Evolutionary conservation across 1,284 basidiomycete species (phyloP), one percentile per base, ranked within the genome.

Genomic region (Leccinum idahoense): DNA sequence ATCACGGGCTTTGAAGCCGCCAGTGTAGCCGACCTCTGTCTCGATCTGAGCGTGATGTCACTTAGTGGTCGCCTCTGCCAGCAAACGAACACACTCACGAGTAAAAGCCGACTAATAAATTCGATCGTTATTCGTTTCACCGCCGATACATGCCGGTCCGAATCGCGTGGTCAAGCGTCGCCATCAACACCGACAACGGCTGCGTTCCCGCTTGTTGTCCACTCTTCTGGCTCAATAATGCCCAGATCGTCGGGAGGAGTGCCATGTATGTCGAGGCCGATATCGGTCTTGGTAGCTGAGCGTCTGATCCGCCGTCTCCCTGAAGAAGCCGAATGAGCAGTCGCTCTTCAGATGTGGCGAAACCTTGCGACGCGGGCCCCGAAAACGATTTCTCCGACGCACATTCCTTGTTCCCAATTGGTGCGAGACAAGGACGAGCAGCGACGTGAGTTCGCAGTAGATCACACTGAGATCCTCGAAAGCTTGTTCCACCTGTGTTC

Each of bases 171-270:
- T 86, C 82, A 51, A 89, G 70, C 2, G 79, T 75, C 15, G 83
- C 85, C 55, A 72, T 72, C 53, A 88, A 75, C 62, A 84, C 78
- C 60, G 78, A 77, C 1, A 64, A 61, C 4, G 56, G 5, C n/a
- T 56, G 63, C 39, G 46, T 57, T 72, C 63, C 74, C 67, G 41
- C 66, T 66, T 15, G 63, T 67, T n/a, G 58, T 71, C 66, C 61
- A 67, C 56, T 57, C 66, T 60, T 39, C 77, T 81, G 70, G 58
- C 84, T 87, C 59, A 95, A 72, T 56, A 97, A 78, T 29, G 88
- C 84, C 92, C 93, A 96, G 55, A 96, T 81, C 2, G 93, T 90
- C 2, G 94, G 93, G 20, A 94, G 78, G 35, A 96, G 80, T 2
- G 87, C 81, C 3, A 76, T 70, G 76, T 94, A 96, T 12, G 86